Conservation (phyloP, 768 basidiomycete genomes). For the Pisolithus microcarpus region DNA sequence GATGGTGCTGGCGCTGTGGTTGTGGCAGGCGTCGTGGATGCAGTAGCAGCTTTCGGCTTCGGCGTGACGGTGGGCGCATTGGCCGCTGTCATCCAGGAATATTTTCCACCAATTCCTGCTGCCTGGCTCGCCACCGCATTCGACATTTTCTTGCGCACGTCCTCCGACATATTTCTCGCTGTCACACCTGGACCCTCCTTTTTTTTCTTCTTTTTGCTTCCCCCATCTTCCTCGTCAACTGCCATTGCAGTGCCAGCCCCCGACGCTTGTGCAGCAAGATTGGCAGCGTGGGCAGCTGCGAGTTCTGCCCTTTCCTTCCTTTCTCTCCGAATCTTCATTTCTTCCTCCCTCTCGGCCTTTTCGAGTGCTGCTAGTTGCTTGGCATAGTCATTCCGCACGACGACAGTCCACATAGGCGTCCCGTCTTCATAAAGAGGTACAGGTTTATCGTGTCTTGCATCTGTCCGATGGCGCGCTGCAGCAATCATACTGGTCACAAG, state of each 20-base stretch:
- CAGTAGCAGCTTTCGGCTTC: conserved; percentile 29
- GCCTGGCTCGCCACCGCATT: conserved; percentile 86
- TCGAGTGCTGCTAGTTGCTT: conserved; percentile 75
- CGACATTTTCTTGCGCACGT: conserved; percentile 86
- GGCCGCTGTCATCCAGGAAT: conserved; percentile 82
- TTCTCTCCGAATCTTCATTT: conserved; percentile 65
- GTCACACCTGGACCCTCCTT: conserved; percentile 80
- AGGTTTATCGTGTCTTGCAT: conserved; percentile 60
- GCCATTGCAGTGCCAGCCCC: conserved; percentile 24
- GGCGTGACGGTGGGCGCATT: conserved; percentile 38
- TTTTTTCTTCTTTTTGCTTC: conserved; percentile 74
- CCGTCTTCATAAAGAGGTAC: conserved; percentile 61
- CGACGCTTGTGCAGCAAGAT: conserved; percentile 50
- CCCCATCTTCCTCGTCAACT: conserved; percentile 43
- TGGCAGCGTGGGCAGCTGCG: conserved; percentile 62
- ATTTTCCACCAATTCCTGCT: conserved; percentile 74
- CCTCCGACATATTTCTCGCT: conserved; percentile 85
- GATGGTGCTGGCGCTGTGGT: conserved; percentile 28
- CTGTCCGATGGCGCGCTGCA: conserved; percentile 62
- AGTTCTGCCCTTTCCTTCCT: conserved; percentile 71
- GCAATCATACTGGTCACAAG: conserved; percentile 61
- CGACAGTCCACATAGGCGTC: conserved; percentile 76
- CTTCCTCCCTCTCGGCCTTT: conserved; percentile 77
- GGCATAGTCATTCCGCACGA: conserved; percentile 69
- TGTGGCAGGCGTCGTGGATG: conserved; percentile 27